Base-by-base conservation (phyloP, 2,329 filamentous ascomycete genomes). In the Phialophora macrospora region DNA sequence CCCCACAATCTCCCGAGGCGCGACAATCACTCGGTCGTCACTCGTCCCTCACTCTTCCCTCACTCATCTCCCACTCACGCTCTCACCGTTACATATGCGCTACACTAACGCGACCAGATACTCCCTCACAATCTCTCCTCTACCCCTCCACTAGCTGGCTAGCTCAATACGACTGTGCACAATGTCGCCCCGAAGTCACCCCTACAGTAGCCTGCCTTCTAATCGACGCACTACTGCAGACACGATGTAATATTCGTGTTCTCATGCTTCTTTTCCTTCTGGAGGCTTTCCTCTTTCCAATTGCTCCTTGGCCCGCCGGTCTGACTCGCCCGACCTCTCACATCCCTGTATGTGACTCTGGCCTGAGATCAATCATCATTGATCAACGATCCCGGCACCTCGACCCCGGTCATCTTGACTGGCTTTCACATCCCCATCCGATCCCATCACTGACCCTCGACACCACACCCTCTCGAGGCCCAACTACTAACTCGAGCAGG, bases 241-340 rank as follows among this genome's bases (percentile, higher is more conserved):
- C 56, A 30, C 24, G 11, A 51, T 20, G 56, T 48, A 14, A n/a
- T 34, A 17, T 38, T 49, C 24, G 38, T 26, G 12, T 28, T 34
- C 55, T 52, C 44, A 41, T 60, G 28, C 58, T 41, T 60, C 58
- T 28, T 41, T 60, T 60, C 41, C 46, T 60, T 60, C 58, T 60
- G 58, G 58, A 60, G 58, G 20, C 14, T 44, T 60, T 60, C 58
- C 58, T 32, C 58, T 52, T 17, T 52, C 48, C 4, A 20, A 20
- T 28, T 55, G 17, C 38, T 44, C 38, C 38, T 44, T n/a, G 38
- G 17, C 38, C 48, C 22, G 24, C 22, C 8, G 22, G 48, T 28
- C 38, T 22, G 22, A 22, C 30, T 32, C 56, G 41, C 56, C 41
- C 22, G 24, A 41, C 38, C 17, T 20, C 12, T 28, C 24, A 8